These are phyloP conservation scores for Saccharomyces hybrid DNA, from an alignment of 1,139 yeast species.

Conservation along the genomic window DNA sequence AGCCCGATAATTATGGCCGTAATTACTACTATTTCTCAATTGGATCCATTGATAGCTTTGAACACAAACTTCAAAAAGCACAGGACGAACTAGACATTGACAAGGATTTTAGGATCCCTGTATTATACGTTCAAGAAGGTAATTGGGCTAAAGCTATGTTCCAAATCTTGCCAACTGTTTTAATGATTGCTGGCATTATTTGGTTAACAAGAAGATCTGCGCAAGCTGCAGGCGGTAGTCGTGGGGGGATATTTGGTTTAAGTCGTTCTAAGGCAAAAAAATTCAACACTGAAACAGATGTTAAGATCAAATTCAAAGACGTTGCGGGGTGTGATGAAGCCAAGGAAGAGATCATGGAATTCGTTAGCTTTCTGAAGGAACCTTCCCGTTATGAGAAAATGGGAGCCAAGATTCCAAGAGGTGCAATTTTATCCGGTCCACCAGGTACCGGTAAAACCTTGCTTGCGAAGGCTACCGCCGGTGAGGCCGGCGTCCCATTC, in stretches of 20 bases:
- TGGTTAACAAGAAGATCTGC: constrained; percentile 60
- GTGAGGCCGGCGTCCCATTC: constrained; percentile 80
- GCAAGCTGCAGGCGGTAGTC: constrained; percentile 42
- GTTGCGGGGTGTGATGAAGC: constrained; percentile 84
- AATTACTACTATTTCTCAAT: constrained; percentile 55
- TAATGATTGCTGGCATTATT: constrained; percentile 64
- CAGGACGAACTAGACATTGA: constrained; percentile 59
- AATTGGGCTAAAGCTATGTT: constrained; percentile 48
- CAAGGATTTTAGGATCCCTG: constrained; percentile 55
- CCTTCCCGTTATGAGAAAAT: constrained; percentile 67
- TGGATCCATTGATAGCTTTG: constrained; percentile 68
- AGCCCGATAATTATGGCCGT: constrained; percentile 37
- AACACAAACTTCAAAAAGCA: constrained; percentile 53
- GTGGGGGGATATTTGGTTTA: constrained; percentile 56
- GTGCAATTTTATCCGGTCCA: constrained; percentile 76
- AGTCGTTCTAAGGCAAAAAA: constrained; percentile 65
- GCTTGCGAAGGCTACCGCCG: constrained; percentile 77
- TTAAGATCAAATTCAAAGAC: constrained; percentile 65
- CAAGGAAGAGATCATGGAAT: constrained; percentile 79
- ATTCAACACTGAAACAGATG: constrained; percentile 64
- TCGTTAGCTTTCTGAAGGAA: constrained; percentile 68
- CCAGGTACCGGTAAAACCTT: constrained; percentile 86
- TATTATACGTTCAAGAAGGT: constrained; percentile 54
- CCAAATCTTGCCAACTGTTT: constrained; percentile 60
- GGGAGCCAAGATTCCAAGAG: constrained; percentile 80